These are phyloP conservation scores for Ramularia endophylla DNA, from an alignment of 2,329 filamentous ascomycete species.

Conservation along the genomic window DNA sequence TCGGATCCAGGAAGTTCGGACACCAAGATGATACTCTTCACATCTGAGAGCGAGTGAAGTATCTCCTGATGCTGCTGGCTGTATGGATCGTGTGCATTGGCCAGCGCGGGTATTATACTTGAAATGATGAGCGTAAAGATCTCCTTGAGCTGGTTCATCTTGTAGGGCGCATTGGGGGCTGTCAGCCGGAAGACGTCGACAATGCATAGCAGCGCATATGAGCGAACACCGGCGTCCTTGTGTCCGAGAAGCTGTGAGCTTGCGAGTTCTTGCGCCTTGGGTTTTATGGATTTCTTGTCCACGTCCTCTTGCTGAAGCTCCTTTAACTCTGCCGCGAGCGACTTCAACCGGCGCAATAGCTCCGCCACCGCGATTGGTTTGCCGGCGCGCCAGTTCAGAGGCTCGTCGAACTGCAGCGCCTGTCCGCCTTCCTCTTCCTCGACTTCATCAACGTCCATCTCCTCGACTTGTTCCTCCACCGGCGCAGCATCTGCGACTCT, in stretches of 20 bases:
- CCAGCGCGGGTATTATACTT: slow-evolving; percentile 75
- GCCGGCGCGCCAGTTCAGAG: slow-evolving; percentile 85
- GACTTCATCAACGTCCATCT: slow-evolving; percentile 18
- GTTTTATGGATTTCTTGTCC: slow-evolving; percentile 73
- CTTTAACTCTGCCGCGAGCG: slow-evolving; percentile 73
- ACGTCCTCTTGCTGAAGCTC: slow-evolving; percentile 83
- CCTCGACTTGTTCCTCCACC: slow-evolving; percentile 13
- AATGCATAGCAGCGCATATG: slow-evolving; percentile 80
- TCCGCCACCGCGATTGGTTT: slow-evolving; percentile 80
- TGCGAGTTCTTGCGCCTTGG: slow-evolving; percentile 79
- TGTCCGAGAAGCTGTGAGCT: slow-evolving; percentile 77
- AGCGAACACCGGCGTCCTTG: slow-evolving; percentile 89
- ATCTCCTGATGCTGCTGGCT: slow-evolving; percentile 91
- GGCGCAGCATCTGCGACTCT: slow-evolving; percentile 14
- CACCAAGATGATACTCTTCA: slow-evolving; percentile 90
- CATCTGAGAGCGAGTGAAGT: slow-evolving; percentile 77
- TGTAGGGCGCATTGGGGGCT: slow-evolving; percentile 93
- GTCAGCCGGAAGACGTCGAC: slow-evolving; percentile 91
- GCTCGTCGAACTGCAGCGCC: slow-evolving; percentile 70
- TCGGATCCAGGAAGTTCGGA: slow-evolving; percentile 82
- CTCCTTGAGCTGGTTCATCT: slow-evolving; percentile 85
- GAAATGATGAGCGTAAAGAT: slow-evolving; percentile 88
- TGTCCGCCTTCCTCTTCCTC: slow-evolving; percentile 14
- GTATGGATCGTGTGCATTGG: slow-evolving; percentile 82
- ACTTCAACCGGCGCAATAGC: slow-evolving; percentile 73